Evolutionary conservation across 2,329 filamentous ascomycete species (phyloP).

Genomic region (Stylonectria norvegica): DNA sequence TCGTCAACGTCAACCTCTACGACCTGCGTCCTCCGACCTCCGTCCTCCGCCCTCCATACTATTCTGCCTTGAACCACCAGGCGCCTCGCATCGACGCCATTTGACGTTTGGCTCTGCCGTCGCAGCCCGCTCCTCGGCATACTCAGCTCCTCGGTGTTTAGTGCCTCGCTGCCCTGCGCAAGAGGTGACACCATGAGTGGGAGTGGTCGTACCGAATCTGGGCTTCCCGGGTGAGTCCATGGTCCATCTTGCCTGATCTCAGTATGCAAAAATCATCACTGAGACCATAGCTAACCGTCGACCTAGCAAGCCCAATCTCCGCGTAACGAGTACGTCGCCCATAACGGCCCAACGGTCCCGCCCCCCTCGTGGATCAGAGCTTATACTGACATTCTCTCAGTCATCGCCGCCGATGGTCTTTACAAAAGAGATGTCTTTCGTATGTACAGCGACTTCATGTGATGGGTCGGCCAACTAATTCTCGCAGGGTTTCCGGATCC

Average conservation of each 20-base stretch:
- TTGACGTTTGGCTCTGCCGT: slow-evolving; percentile 15
- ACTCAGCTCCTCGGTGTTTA: slow-evolving; percentile 18
- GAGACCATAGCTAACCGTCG: slow-evolving; percentile 29
- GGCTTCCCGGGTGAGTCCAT: slow-evolving; percentile 34
- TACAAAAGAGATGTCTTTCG: slow-evolving; percentile 99
- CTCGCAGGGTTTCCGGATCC: slow-evolving; percentile 86
- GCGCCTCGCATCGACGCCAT: background rate
- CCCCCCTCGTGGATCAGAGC: slow-evolving; percentile 16
- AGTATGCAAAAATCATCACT: slow-evolving; percentile 1
- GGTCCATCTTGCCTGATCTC: background rate
- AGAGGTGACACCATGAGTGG: slow-evolving; percentile 30
- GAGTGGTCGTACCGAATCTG: slow-evolving; percentile 36
- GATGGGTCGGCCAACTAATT: slow-evolving; percentile 28
- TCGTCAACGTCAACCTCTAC: slow-evolving; percentile 24
- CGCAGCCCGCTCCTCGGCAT: slow-evolving; percentile 15
- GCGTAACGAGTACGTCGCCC: slow-evolving; percentile 76
- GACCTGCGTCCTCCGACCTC: slow-evolving; percentile 13
- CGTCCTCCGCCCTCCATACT: background rate
- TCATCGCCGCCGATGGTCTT: slow-evolving; percentile 96
- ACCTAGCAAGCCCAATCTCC: slow-evolving; percentile 75
- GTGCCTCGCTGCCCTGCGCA: slow-evolving; percentile 26
- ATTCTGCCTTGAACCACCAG: background rate
- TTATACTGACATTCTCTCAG: slow-evolving; percentile 52
- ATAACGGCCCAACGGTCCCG: slow-evolving; percentile 13
- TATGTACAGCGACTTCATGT: slow-evolving; percentile 50